Conservation (phyloP, 495 filamentous ascomycete genomes). For the Gamarada debralockiae region DNA sequence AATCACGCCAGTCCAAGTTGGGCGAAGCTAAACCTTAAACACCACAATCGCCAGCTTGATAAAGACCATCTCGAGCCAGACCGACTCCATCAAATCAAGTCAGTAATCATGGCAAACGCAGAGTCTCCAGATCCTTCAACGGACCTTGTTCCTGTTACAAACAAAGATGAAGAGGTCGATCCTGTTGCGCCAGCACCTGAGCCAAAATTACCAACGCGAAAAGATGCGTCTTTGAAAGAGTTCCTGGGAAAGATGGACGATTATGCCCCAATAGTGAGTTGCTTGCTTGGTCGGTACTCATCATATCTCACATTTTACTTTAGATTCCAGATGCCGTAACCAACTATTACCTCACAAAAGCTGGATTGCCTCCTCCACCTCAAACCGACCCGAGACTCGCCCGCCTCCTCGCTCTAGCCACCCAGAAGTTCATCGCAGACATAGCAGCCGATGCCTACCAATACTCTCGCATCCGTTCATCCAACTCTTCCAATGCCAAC, state of each 20-base stretch:
- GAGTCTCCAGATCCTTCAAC: constrained; percentile 24
- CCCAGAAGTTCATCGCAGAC: constrained; percentile 97
- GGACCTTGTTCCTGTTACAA: constrained; percentile 18
- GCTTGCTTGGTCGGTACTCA: background rate
- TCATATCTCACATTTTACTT: background rate
- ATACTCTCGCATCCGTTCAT: constrained; percentile 88
- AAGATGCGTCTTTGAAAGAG: constrained; percentile 86
- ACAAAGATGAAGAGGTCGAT: constrained; percentile 18
- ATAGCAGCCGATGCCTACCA: constrained; percentile 97
- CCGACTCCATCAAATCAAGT: background rate
- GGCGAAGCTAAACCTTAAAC: background rate
- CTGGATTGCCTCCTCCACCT: constrained; percentile 85
- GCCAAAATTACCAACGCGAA: constrained; percentile 60
- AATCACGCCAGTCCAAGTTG: background rate
- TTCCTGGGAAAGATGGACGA: constrained; percentile 97
- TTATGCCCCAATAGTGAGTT: constrained; percentile 89
- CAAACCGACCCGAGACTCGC: constrained; percentile 83
- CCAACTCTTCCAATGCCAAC: constrained; percentile 74
- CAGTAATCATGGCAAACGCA: constrained; percentile 21
- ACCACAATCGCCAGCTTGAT: background rate
- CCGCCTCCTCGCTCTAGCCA: constrained; percentile 89
- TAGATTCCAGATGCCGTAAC: constrained; percentile 98
- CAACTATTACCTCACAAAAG: constrained; percentile 94
- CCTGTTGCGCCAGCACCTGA: constrained; percentile 30
- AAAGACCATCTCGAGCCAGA: background rate